Conservation (phyloP, 2,329 filamentous ascomycete species). For the Phaeomoniella chlamydospora region DNA sequence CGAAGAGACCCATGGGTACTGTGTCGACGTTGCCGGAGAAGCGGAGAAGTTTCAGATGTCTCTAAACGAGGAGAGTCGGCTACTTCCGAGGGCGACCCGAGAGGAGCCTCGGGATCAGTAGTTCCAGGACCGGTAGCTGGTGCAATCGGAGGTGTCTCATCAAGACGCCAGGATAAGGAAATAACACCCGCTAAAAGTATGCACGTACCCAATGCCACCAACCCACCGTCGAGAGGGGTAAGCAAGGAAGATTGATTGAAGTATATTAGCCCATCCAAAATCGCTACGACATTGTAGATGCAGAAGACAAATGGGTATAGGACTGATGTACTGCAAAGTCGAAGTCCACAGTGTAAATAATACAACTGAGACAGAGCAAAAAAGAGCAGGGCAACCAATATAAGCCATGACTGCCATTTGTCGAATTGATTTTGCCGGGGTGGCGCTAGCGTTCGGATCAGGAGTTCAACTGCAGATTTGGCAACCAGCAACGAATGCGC, state of each 20-base stretch:
- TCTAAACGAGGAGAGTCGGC: neutral
- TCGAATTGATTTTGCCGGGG: conserved; percentile 76
- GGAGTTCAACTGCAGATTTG: conserved; percentile 88
- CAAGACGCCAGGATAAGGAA: conserved; percentile 84
- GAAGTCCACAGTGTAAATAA: conserved; percentile 85
- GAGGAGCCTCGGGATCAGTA: conserved; percentile 7
- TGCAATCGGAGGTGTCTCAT: conserved; percentile 25
- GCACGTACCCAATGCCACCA: conserved; percentile 70
- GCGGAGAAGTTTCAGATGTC: neutral
- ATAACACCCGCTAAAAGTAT: conserved; percentile 80
- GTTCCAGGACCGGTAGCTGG: conserved; percentile 16
- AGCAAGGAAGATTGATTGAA: conserved; percentile 80
- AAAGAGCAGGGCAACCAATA: conserved; percentile 64
- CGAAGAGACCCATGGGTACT: neutral
- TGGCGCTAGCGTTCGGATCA: conserved; percentile 76
- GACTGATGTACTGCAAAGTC: conserved; percentile 87
- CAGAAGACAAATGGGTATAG: conserved; percentile 96
- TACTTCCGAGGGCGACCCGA: neutral
- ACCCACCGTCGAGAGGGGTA: conserved; percentile 51
- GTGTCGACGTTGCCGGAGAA: neutral
- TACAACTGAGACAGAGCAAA: conserved; percentile 85
- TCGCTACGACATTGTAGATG: conserved; percentile 97
- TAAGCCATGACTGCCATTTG: conserved; percentile 87
- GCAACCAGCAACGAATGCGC: conserved; percentile 87
- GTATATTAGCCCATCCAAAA: conserved; percentile 92